phyloP scores from a whole-genome alignment of 225 moss, liverwort and hornwort genomes.

The Asterella californica region DNA sequence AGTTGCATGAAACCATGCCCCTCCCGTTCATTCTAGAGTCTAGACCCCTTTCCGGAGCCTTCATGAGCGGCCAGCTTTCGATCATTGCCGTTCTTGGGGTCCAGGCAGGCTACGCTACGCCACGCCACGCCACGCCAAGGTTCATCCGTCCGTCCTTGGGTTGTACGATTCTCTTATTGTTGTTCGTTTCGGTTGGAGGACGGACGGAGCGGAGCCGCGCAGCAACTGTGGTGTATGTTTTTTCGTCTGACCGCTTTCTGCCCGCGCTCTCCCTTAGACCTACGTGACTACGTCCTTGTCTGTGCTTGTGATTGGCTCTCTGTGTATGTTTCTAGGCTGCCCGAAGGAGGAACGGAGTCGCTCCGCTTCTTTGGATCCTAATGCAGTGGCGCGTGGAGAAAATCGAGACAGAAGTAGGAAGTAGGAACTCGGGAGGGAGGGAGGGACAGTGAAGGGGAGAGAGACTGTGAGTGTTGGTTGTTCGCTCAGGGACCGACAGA shows the following conservation, averaged over 20 bases:
- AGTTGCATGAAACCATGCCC: constrained; percentile 1
- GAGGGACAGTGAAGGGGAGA: neutral
- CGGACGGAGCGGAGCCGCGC: constrained; percentile 9
- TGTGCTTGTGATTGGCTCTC: neutral
- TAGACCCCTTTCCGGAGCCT: neutral
- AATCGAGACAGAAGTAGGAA: no score
- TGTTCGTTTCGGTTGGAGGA: constrained; percentile 5
- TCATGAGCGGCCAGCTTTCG: constrained; percentile 8
- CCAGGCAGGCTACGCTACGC: constrained; percentile 3
- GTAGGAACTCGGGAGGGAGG: no score
- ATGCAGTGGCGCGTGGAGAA: neutral
- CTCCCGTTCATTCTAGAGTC: neutral
- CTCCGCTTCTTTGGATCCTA: neutral
- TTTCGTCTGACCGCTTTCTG: constrained; percentile 6
- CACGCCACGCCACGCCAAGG: neutral
- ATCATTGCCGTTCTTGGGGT: neutral
- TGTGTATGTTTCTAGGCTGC: neutral
- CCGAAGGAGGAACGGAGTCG: neutral
- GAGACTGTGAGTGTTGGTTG: neutral
- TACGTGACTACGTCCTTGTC: neutral
- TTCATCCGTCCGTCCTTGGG: neutral
- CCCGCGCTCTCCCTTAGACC: neutral
- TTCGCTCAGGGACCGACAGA: neutral
- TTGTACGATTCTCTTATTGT: neutral
- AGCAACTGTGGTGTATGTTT: neutral